Base-by-base conservation (phyloP, 2,329 filamentous ascomycete species). In the Fusarium longipes region DNA sequence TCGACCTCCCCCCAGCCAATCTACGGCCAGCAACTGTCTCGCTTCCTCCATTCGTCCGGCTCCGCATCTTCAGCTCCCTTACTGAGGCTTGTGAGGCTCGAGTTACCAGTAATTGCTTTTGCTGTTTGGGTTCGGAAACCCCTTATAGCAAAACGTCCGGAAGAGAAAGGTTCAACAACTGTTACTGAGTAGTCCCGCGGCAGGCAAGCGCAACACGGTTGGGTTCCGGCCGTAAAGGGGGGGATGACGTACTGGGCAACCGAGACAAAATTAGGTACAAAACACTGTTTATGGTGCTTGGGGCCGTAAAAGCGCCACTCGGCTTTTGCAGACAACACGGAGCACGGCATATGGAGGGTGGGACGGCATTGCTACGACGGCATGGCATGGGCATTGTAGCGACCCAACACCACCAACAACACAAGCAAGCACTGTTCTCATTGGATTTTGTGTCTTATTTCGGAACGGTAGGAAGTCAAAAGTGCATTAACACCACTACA, bases 241-340 rank as follows among this genome's bases (percentile, higher is more conserved):
- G 45, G 22, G 24, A 49, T 49, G 45, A 49, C 45, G 45, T 49
- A 43, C 18, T 18, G n/a, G 8, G 40, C 25, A 9, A 15, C 40
- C 7, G 40, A 43, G 40, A 43, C 40, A 43, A 20, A 22, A 47
- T 47, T 38, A 33, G 15, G 12, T 44, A 44, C 38, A 25, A 39
- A 44, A 36, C 15, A 27, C 51, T 45, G 32, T 35, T 63, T 57
- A 57, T 12, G 60, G 60, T n/a, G 45, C 20, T 20, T 27, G n/a
- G 27, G 22, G n/a, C 58, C 36, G 36, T n/a, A 22, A 38, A 25
- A 49, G 38, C 59, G 60, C 58, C 58, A 58, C 51, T 24, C 58
- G 58, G 51, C 51, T 57, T 36, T 51, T 50, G 36, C 25, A 20
- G 18, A 35, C 30, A 35, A 17, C n/a, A 53, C 39, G 22, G 38